These are phyloP conservation scores for Paracamarosporium sp. DNA, from an alignment of 2,329 filamentous ascomycete species.

Conservation along the genomic window DNA sequence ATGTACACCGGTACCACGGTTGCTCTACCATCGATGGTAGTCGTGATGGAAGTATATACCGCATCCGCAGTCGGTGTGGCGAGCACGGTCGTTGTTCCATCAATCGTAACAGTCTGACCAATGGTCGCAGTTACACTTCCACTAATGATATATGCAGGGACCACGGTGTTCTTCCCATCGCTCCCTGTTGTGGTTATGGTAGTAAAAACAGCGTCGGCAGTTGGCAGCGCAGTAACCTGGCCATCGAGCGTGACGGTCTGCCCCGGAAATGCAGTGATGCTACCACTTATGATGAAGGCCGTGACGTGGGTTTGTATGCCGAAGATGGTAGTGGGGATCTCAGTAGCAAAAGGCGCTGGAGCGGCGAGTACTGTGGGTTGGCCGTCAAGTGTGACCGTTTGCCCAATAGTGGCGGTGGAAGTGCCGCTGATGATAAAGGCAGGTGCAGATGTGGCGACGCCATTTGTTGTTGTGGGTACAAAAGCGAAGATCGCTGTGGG, in stretches of 20 bases:
- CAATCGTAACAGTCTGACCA: slow-evolving; percentile 20
- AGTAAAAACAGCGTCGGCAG: slow-evolving; percentile 10
- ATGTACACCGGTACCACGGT: slow-evolving; percentile 14
- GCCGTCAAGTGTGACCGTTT: slow-evolving; percentile 15
- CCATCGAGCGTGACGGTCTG: slow-evolving; percentile 18
- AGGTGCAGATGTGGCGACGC: slow-evolving; percentile 12
- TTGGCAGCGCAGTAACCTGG: slow-evolving; percentile 8
- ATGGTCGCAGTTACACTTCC: slow-evolving; percentile 12
- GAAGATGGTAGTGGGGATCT: slow-evolving; percentile 11
- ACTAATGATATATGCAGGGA: slow-evolving; percentile 16
- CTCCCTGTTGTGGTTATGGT: slow-evolving; percentile 13
- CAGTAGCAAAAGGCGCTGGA: slow-evolving; percentile 10
- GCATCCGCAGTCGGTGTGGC: slow-evolving; percentile 7
- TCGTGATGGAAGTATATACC: slow-evolving; percentile 10
- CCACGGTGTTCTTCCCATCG: slow-evolving; percentile 4
- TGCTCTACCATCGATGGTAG: slow-evolving; percentile 10
- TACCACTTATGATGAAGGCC: slow-evolving; percentile 12
- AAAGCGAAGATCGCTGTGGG: slow-evolving; percentile 10
- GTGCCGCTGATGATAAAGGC: slow-evolving; percentile 20
- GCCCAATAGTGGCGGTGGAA: slow-evolving; percentile 20
- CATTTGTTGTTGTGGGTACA: slow-evolving; percentile 16
- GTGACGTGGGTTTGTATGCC: slow-evolving; percentile 8
- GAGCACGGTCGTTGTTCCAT: slow-evolving; percentile 15
- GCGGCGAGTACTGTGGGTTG: slow-evolving; percentile 12
- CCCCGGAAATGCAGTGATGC: slow-evolving; percentile 12